Evolutionary conservation across 495 filamentous ascomycete species (phyloP).

Genomic region (Penicillium coprophilum): DNA sequence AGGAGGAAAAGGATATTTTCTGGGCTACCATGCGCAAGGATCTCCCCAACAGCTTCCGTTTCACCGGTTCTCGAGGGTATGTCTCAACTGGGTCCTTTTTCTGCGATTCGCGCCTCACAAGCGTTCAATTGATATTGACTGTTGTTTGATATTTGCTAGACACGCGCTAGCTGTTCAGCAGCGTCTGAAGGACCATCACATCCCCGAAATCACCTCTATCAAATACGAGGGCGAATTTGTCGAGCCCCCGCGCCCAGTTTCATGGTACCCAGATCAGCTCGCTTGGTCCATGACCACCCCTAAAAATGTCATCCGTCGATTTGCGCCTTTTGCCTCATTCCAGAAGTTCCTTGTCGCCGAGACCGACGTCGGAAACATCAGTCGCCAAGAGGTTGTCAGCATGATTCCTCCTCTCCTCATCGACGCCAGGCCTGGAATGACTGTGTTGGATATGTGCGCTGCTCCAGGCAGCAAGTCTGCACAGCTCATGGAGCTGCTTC

Average conservation of each 20-base stretch:
- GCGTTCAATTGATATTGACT: conserved; percentile 13
- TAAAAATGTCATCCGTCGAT: conserved; percentile 87
- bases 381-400: conserved; percentile 92
- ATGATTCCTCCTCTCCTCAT: conserved; percentile 97
- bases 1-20: conserved; percentile 72
- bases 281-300: conserved; percentile 97
- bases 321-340: conserved; percentile 88
- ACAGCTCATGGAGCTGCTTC: conserved; percentile 91
- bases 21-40: conserved; percentile 79
- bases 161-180: conserved; percentile 87
- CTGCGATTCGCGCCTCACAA: conserved; percentile 2
- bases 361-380: conserved; percentile 95
- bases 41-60: conserved; percentile 93
- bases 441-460: conserved; percentile 91
- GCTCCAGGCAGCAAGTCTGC: conserved; percentile 96
- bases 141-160: conserved; percentile 32
- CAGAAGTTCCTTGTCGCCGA: conserved; percentile 98
- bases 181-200: conserved; percentile 79
- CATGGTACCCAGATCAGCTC: conserved; percentile 90
- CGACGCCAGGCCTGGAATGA: conserved; percentile 87
- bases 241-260: conserved; percentile 73
- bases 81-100: conserved; percentile 16
- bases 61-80: conserved; percentile 86
- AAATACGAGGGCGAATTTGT: conserved; percentile 75
- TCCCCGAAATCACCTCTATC: conserved; percentile 84